Base-by-base conservation (phyloP, 768 basidiomycete genomes). In the Podaxis sp. region DNA sequence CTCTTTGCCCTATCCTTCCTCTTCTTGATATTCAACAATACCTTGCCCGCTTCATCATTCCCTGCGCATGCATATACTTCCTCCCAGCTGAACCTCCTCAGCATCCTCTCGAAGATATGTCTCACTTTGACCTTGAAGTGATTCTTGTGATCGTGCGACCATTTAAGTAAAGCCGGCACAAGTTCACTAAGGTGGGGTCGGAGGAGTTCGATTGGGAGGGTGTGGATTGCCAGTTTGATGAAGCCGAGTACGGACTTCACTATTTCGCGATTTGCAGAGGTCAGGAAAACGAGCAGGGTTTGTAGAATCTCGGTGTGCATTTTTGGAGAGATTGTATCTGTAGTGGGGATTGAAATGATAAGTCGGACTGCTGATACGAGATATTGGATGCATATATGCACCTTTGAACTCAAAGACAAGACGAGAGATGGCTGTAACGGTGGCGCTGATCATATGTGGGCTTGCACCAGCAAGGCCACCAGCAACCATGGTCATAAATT, bases 61-160 rank as follows among this genome's bases (percentile, higher is more conserved):
- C 84, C 85, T 1, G 87, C 84, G 69, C 84, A 87, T 38, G 85
- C 79, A 70, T 91, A 86, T 1, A 99, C 86, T 49, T 89, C 89
- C 44, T 95, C 87, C 83, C 87, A 97, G 0, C 88, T 89, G 70
- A 97, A 97, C 65, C 95, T 84, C 65, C 96, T 80, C 66, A 99
- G 83, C 85, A 98, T 88, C 52, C 96, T 87, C 79, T 99, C 96
- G 69, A 99, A 96, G 67, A 99, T 95, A 74, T 99, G 96, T 49
- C 94, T 87, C 24, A 97, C 95, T 79, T 98, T 98, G 55, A 84
- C 80, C 75, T 99, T 99, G 87, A 99, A 99, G 72, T 98, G 97
- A 70, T 99, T 99, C 73, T 96, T 96, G 77, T 99, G 96, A 71
- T 98, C 96, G 71, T 97, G 95, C 4, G 94, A 93, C 95, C 97